Evolutionary conservation across 176 grass and related monocot species (phyloP), one percentile per base, ranked within the genome.

Genomic region (maize (Zea mays)): DNA sequence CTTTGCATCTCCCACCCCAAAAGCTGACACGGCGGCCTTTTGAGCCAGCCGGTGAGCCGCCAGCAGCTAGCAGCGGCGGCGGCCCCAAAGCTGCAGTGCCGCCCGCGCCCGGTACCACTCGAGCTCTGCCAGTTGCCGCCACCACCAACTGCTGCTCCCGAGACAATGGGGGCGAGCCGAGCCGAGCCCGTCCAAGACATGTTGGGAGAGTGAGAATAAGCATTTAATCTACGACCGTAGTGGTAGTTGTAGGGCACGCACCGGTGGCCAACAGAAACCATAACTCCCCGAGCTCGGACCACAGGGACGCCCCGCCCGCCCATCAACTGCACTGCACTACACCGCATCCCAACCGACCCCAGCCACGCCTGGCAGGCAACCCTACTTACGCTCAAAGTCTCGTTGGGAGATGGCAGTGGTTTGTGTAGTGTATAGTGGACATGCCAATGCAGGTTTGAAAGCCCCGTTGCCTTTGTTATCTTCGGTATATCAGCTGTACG

Each of bases 211-310:
- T n/a, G 27, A 27, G 27, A 27, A 27, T 27, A 27, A 27, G 27
- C 27, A 27, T 27, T 27, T 1, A 27, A 27, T 27, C 27, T 27
- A 27, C 27, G 27, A 27, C 27, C 27, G 27, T 27, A 27, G 27
- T 27, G 27, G 27, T 27, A 27, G 42, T 47, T 47, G 75, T 27
- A 34, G 72, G 16, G 34, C 66, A 8, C 19, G 34, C 66, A 8
- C 19, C 34, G 58, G 37, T 65, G 54, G 67, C 41, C 65, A 72
- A 78, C 47, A 37, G 58, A 60, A 78, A 43, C 55, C 82, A 62
- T 77, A 69, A 77, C 54, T 83, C 16, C n/a, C 10, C 7, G 43
- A 52, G 65, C 74, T 66, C 74, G 67, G 67, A 79, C 82, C 82
- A 78, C 82, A 10, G 20, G 69, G 48, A 64, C 67, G 2, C 36